Percentiles rank a stretch among this genome's conserved stretches.
These are phyloP conservation scores for Auriscalpium microsporum DNA, from an alignment of 768 basidiomycete species.

Conservation along the genomic window DNA sequence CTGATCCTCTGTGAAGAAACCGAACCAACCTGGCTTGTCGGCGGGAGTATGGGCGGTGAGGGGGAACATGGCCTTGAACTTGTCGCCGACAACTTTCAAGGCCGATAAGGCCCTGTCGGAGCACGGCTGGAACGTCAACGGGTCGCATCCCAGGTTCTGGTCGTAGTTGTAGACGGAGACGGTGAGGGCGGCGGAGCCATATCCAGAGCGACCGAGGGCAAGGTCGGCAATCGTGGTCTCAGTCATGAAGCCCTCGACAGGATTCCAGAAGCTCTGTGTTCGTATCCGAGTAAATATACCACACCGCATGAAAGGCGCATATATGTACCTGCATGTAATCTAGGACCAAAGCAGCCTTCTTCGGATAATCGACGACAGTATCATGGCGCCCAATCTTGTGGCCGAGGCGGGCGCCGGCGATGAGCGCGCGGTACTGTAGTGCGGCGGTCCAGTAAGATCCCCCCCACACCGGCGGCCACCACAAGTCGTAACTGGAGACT, in stretches of 20 bases:
- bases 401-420: slow-evolving; percentile 3
- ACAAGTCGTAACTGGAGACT: slow-evolving; percentile 4
- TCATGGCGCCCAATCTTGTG: slow-evolving; percentile 1
- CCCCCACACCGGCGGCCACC: slow-evolving; percentile 5
- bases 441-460: slow-evolving; percentile 10
- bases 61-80: slow-evolving; percentile 2
- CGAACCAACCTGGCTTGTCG: neutral
- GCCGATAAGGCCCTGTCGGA: slow-evolving; percentile 7
- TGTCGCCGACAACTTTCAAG: slow-evolving; percentile 3
- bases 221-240: slow-evolving; percentile 7
- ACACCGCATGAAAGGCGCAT: neutral
- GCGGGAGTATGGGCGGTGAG: neutral
- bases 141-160: slow-evolving; percentile 7
- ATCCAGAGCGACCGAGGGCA: slow-evolving; percentile 4
- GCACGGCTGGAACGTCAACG: slow-evolving; percentile 6
- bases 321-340: slow-evolving; percentile 8
- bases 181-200: neutral
- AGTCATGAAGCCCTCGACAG: slow-evolving; percentile 4
- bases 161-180: slow-evolving; percentile 8
- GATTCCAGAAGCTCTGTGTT: slow-evolving; percentile 8
- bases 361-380: neutral
- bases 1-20: slow-evolving; percentile 3
- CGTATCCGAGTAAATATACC: neutral
- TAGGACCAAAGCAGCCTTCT: slow-evolving; percentile 1
- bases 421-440: slow-evolving; percentile 4